Evolutionary conservation across 352 stramenopile genomes (phyloP), one percentile per base, ranked within the genome.

Genomic region (Phytophthora litchii): DNA sequence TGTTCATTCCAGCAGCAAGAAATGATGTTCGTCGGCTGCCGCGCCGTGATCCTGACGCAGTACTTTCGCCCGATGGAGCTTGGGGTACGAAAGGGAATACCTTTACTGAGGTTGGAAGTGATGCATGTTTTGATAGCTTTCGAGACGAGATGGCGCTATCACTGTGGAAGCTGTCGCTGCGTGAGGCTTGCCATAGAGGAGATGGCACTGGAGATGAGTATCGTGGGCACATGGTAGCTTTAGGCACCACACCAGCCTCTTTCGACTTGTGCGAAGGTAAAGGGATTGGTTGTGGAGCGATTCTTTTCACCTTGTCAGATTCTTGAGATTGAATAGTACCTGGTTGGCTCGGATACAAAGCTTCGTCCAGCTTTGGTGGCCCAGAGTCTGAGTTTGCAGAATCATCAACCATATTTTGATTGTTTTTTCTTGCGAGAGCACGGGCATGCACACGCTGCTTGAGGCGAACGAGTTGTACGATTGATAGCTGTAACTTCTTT

Each of bases 391-490:
- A 7, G 4, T 34, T 12, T 13, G 7, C 29, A 34, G 34, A 4
- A 17, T 14, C 21, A 16, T 35, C 48, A 34, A 40, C 4, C 13
- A 60, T 17, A 19, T 31, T 34, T 40, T 50, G 34, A 25, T 14
- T 62, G 4, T 1, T 3, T 38, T 50, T 61, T 27, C 17, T 54
- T 0, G 54, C 35, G 21, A 61, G 20, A 23, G 17, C 31, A n/a
- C 61, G 61, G 2, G 47, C 55, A 17, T 48, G 60, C 5, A 59
- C 11, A 51, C 48, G 23, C 35, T 53, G 60, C 11, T 67, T 74
- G 12, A 74, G 16, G 9, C 60, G 49, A 17, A 67, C 38, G 8
- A 71, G 45, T 32, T 74, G 66, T 17, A 41, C 29, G 16, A 72
- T 57, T 8, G 61, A 71, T 10, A 71, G 16, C 0, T 9, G 14